Percentiles rank a stretch among this genome's conserved stretches.
Evolutionary conservation across 805 yeast genomes (phyloP).

Genomic region (Pichia rugopelliculosa): DNA sequence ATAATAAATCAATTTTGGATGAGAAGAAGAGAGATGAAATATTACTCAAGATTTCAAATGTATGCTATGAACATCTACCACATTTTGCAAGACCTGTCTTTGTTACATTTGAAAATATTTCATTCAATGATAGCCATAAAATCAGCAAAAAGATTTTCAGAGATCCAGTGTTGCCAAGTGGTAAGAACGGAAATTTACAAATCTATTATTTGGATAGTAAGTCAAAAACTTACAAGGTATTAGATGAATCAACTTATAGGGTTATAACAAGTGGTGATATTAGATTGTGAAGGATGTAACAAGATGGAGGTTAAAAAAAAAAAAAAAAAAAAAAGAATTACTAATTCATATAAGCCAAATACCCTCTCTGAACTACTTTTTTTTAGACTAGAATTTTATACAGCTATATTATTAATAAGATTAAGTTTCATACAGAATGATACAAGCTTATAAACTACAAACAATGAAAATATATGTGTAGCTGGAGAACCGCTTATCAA

Average conservation of each 20-base stretch:
- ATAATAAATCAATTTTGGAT: constrained; percentile 14
- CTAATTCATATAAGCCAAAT: too few relatives aligned
- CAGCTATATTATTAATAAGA: too few relatives aligned
- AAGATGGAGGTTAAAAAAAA: too few relatives aligned
- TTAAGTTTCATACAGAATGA: too few relatives aligned
- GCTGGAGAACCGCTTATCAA: too few relatives aligned
- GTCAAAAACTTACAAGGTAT: constrained; percentile 43
- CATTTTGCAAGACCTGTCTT: constrained; percentile 82
- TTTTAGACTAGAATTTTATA: too few relatives aligned
- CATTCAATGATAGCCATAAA: constrained; percentile 75
- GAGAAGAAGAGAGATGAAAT: constrained; percentile 25
- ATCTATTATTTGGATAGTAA: constrained; percentile 60
- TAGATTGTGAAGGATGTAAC: constrained; percentile 8
- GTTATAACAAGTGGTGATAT: constrained; percentile 19
- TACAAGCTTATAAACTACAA: too few relatives aligned
- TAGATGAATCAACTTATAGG: constrained; percentile 54
- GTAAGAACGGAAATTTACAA: constrained; percentile 48
- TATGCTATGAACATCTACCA: constrained; percentile 47
- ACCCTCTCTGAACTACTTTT: too few relatives aligned
- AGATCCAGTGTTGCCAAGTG: constrained; percentile 63
- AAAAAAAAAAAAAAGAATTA: too few relatives aligned
- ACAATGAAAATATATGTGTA: too few relatives aligned
- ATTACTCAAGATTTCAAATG: constrained; percentile 32
- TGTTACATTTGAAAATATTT: constrained; percentile 59
- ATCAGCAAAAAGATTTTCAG: constrained; percentile 63